Conservation (phyloP, 768 basidiomycete genomes). For the Pulveroboletus sp. region DNA sequence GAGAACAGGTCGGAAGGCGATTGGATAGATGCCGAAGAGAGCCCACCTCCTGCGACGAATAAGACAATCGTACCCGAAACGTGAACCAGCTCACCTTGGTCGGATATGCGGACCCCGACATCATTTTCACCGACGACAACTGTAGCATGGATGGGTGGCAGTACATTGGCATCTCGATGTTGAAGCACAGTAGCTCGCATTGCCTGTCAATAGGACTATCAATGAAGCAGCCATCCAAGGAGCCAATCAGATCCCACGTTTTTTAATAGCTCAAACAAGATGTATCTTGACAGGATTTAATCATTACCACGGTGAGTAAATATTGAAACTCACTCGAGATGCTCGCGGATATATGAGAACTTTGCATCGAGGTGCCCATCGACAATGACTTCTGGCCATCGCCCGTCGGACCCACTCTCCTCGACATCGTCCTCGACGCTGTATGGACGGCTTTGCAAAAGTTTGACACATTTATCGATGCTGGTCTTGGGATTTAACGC, state of each 20-base stretch:
- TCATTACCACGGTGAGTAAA: not conserved
- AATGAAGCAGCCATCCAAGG: not conserved
- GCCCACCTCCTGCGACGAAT: slow-evolving; percentile 59
- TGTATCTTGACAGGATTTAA: slow-evolving; percentile 50
- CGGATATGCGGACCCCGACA: slow-evolving; percentile 82
- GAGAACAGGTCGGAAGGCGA: slow-evolving; percentile 80
- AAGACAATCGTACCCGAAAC: slow-evolving; percentile 2
- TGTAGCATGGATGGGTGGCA: slow-evolving; percentile 70
- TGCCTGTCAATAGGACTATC: slow-evolving; percentile 40
- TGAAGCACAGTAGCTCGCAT: slow-evolving; percentile 62
- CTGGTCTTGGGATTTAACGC: slow-evolving; percentile 64
- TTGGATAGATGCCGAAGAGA: slow-evolving; percentile 49
- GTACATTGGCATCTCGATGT: slow-evolving; percentile 38
- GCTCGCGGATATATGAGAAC: slow-evolving; percentile 84
- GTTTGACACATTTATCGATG: slow-evolving; percentile 61
- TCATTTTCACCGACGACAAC: slow-evolving; percentile 72
- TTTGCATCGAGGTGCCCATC: slow-evolving; percentile 68
- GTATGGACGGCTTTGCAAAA: slow-evolving; percentile 49
- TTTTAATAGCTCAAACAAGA: slow-evolving; percentile 85
- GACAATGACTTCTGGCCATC: slow-evolving; percentile 62
- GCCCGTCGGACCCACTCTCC: slow-evolving; percentile 25
- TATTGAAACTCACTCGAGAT: slow-evolving; percentile 61
- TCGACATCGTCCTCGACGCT: slow-evolving; percentile 39
- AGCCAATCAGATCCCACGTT: slow-evolving; percentile 51
- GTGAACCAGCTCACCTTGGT: slow-evolving; percentile 58